Base-by-base conservation (phyloP, 1,284 basidiomycete species). In the Irpex lacteus region DNA sequence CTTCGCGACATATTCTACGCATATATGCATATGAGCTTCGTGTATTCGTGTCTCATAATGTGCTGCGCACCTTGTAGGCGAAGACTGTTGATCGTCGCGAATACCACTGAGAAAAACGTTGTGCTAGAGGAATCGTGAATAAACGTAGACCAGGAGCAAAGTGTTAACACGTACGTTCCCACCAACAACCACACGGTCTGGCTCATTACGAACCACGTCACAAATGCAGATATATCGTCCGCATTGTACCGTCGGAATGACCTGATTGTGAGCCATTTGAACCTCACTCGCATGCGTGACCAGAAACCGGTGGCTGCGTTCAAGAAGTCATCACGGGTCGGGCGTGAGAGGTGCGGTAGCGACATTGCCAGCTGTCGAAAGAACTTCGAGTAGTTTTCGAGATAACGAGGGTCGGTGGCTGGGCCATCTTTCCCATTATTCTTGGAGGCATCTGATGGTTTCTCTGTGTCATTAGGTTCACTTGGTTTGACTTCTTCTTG, bases 261-360 rank as follows among this genome's bases (percentile, higher is more conserved):
- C 68, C 94, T 87, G 70, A 99, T 98, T 8, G 95, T 96, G 69
- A 97, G 92, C 98, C 98, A 99, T 75, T 96, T 96, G 80, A 98
- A 95, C n/a, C 95, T 87, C 68, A 99, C 94, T 13, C 91, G 85
- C 40, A 94, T 76, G 1, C 98, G 87, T 69, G 97, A 87, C 91
- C 95, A 97, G 76, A 96, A 96, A 5, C 91, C 89, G 55, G 86
- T 92, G 2, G 97, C 90, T 3, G 95, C 90, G 32, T 86, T 86
- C 47, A 99, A 82, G 63, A 98, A 88, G 71, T 98, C 95, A 59
- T 96, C 94, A 60, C 89, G 86, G 0, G 92, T 92, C 0, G 94
- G 95, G 55, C 91, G 81, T 69, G 92, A 89, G n/a, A 90, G 79
- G 69, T 94, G 89, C 3, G 92, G 91, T 34, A 92, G 77, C 26